phyloP scores from a whole-genome alignment of 495 filamentous ascomycete species.

The Hypoxylon fragiforme region DNA sequence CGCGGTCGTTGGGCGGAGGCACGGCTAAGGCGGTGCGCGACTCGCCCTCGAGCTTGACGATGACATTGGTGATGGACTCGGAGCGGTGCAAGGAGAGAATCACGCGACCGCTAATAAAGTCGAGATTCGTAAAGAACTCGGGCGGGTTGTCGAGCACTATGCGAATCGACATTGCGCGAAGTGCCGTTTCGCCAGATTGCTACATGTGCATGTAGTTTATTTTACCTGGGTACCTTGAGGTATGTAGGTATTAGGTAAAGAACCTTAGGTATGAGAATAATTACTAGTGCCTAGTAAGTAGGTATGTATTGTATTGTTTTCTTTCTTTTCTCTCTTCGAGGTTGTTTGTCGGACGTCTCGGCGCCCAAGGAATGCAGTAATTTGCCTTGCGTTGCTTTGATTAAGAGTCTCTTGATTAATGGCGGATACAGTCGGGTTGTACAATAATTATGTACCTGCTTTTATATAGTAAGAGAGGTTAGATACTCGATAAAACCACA shows the following conservation, averaged over 20 bases:
- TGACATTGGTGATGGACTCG: conserved; percentile 72
- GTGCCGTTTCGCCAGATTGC: neutral
- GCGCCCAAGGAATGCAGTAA: conserved; percentile 9
- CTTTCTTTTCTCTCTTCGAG: too few species aligned
- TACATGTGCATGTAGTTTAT: too few species aligned
- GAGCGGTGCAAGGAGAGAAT: conserved; percentile 65
- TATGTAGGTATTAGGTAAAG: neutral
- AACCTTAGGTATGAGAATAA: too few species aligned
- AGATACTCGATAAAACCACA: conserved; percentile 3
- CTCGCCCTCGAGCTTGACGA: conserved; percentile 94
- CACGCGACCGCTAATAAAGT: conserved; percentile 69
- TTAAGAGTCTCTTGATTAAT: too few species aligned
- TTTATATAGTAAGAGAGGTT: neutral
- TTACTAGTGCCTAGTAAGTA: too few species aligned
- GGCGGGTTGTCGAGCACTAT: conserved; percentile 75
- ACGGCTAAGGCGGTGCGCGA: conserved; percentile 62
- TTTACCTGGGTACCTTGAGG: too few species aligned
- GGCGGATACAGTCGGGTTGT: conserved; percentile 14
- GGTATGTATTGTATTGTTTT: too few species aligned
- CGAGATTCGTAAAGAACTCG: conserved; percentile 85
- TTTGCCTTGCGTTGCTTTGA: too few species aligned
- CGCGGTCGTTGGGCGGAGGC: conserved; percentile 25
- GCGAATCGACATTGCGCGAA: conserved; percentile 71
- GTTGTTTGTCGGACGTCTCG: conserved; percentile 15
- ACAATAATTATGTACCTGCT: neutral